Evolutionary conservation across 2,329 filamentous ascomycete species (phyloP).

Genomic region (Hypoxylon sp.): DNA sequence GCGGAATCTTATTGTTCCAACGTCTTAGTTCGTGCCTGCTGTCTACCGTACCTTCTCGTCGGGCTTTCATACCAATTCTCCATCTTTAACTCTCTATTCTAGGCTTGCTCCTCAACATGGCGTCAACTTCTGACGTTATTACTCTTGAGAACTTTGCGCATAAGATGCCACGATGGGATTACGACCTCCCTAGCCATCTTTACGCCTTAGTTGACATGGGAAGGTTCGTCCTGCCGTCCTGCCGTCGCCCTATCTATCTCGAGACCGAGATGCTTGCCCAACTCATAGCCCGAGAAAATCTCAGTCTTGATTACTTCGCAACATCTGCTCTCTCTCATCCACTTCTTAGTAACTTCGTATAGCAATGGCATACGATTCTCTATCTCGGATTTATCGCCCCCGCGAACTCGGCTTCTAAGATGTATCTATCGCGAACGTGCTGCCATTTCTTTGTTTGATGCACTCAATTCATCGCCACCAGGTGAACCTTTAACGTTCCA

Average conservation of each 20-base stretch:
- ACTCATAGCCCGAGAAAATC: slow-evolving; percentile 10
- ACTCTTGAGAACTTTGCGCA: slow-evolving; percentile 67
- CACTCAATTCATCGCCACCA: slow-evolving; percentile 69
- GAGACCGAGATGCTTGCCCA: slow-evolving; percentile 8
- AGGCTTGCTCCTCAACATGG: slow-evolving; percentile 50
- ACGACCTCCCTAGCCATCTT: slow-evolving; percentile 63
- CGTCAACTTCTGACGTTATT: slow-evolving; percentile 59
- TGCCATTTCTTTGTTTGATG: slow-evolving; percentile 89
- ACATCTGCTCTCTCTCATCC: slow-evolving; percentile 1
- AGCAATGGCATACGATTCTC: slow-evolving; percentile 96
- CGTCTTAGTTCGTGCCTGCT: slow-evolving; percentile 1
- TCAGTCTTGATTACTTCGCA: slow-evolving; percentile 2
- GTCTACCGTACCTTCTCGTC: slow-evolving; percentile 7
- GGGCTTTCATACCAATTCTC: background rate
- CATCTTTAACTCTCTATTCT: background rate
- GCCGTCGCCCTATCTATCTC: slow-evolving; percentile 32
- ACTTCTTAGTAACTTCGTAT: slow-evolving; percentile 37
- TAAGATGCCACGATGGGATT: slow-evolving; percentile 66
- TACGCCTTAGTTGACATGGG: slow-evolving; percentile 74
- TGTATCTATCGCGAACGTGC: slow-evolving; percentile 85
- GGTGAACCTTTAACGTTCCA: slow-evolving; percentile 61
- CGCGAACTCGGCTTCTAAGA: slow-evolving; percentile 78
- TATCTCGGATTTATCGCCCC: slow-evolving; percentile 83
- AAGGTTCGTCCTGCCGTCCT: slow-evolving; percentile 61
- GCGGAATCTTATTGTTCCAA: slow-evolving; percentile 19